A percentile compares a stretch with the other conserved stretches of the same genome.
phyloP scores from a whole-genome alignment of 2,329 filamentous ascomycete species.

The Pseudopithomyces maydicus region DNA sequence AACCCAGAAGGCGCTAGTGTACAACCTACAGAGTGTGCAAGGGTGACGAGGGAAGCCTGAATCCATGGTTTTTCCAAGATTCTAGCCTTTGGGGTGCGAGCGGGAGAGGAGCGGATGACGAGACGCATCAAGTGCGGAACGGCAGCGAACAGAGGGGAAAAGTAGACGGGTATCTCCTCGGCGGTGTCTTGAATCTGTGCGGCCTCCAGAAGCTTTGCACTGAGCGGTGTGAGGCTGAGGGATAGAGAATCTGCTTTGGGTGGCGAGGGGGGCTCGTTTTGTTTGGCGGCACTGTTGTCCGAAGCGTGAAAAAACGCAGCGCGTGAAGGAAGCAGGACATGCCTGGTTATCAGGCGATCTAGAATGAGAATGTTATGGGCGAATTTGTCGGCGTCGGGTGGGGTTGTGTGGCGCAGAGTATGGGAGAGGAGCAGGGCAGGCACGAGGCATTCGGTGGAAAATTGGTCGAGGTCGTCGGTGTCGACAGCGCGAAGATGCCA shows the following conservation, averaged over 20 bases:
- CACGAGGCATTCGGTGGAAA: slow-evolving; percentile 45
- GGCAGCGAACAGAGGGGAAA: slow-evolving; percentile 29
- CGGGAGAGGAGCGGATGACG: slow-evolving; percentile 47
- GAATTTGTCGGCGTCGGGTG: not conserved
- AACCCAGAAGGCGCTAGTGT: slow-evolving; percentile 30
- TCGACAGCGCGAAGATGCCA: slow-evolving; percentile 42
- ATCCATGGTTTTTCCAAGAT: slow-evolving; percentile 52
- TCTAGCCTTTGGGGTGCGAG: slow-evolving; percentile 46
- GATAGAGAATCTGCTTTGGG: slow-evolving; percentile 24
- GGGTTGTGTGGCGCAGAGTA: slow-evolving; percentile 13
- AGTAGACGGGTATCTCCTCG: slow-evolving; percentile 24
- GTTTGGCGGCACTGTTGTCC: slow-evolving; percentile 3
- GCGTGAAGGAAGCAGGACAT: slow-evolving; percentile 49
- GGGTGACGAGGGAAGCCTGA: slow-evolving; percentile 45
- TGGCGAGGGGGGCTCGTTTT: not conserved
- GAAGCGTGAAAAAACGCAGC: slow-evolving; percentile 41
- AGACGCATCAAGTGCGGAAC: slow-evolving; percentile 47
- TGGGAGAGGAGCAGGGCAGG: slow-evolving; percentile 34
- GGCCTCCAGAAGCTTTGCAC: slow-evolving; percentile 36
- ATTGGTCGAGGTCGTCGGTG: slow-evolving; percentile 37
- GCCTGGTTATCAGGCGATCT: slow-evolving; percentile 48
- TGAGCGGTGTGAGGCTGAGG: slow-evolving; percentile 30
- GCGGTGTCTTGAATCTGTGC: slow-evolving; percentile 36
- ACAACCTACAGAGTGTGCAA: slow-evolving; percentile 43
- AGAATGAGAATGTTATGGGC: slow-evolving; percentile 23